Evolutionary conservation across 2,329 filamentous ascomycete species (phyloP).

Genomic region (Aspergillus novoparasiticus): DNA sequence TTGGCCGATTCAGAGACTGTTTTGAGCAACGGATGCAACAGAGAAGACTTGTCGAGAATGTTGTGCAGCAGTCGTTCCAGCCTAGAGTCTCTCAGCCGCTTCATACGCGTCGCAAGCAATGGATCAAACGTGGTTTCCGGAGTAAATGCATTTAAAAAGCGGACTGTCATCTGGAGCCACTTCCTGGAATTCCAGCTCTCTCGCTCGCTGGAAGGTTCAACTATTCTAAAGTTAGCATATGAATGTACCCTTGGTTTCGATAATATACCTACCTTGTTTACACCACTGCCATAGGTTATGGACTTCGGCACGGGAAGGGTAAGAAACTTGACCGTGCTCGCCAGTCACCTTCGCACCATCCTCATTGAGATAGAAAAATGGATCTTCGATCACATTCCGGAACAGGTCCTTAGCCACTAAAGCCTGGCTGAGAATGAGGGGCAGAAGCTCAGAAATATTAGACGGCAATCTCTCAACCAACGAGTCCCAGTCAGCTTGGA

Average conservation of each 20-base stretch:
- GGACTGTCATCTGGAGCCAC: background rate
- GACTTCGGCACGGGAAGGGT: background rate
- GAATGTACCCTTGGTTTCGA: background rate
- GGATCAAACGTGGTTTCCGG: background rate
- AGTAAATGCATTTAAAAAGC: background rate
- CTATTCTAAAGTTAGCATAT: background rate
- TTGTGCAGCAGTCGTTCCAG: background rate
- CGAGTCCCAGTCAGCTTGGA: background rate
- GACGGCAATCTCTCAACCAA: background rate
- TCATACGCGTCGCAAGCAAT: background rate
- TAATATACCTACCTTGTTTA: background rate
- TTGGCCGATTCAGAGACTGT: background rate
- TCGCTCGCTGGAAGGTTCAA: background rate
- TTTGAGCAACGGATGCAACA: background rate
- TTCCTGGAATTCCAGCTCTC: background rate
- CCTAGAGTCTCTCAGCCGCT: background rate
- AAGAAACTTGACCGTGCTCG: background rate
- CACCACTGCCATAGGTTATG: background rate
- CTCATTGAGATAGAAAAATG: background rate
- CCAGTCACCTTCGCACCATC: background rate
- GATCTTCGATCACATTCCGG: background rate
- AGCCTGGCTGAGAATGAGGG: background rate
- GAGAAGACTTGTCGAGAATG: background rate
- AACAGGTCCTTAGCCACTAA: background rate
- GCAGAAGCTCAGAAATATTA: background rate